phyloP scores from a whole-genome alignment of 345 rosid species.

The Physaria fendleri region DNA sequence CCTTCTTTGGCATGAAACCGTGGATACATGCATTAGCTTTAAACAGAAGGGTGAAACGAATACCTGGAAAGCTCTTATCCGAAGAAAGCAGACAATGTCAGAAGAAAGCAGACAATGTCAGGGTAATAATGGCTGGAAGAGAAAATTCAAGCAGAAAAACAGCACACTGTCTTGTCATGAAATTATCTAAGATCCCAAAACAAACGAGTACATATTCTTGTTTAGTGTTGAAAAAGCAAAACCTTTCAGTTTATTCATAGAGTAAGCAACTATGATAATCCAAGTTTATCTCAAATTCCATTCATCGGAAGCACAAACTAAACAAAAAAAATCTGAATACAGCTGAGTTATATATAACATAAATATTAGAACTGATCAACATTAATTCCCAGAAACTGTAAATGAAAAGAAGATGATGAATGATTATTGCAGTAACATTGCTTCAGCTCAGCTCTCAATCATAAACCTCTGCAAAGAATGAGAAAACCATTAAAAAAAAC shows the following conservation, averaged over 20 bases:
- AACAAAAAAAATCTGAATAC: neutral
- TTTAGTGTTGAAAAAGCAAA: neutral
- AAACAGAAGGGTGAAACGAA: neutral
- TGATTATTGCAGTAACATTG: neutral
- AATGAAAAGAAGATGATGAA: constrained; percentile 6
- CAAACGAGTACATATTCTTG: neutral
- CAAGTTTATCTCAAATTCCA: constrained; percentile 3
- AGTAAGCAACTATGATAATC: neutral
- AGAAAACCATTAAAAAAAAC: too few species aligned
- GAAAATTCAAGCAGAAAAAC: neutral
- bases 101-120: neutral
- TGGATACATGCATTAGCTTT: neutral
- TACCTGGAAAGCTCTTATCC: neutral
- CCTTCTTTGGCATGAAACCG: neutral
- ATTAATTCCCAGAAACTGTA: neutral
- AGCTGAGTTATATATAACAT: constrained; percentile 12
- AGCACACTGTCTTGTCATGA: neutral
- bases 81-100: neutral
- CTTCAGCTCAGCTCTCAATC: too few species aligned
- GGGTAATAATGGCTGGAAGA: neutral
- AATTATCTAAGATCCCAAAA: neutral
- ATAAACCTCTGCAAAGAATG: constrained; percentile 27
- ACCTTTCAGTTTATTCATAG: neutral
- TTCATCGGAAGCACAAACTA: constrained; percentile 7
- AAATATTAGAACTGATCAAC: constrained; percentile 9